These are phyloP conservation scores for Tilletia walkeri DNA, from an alignment of 1,284 basidiomycete species.

Conservation along the genomic window DNA sequence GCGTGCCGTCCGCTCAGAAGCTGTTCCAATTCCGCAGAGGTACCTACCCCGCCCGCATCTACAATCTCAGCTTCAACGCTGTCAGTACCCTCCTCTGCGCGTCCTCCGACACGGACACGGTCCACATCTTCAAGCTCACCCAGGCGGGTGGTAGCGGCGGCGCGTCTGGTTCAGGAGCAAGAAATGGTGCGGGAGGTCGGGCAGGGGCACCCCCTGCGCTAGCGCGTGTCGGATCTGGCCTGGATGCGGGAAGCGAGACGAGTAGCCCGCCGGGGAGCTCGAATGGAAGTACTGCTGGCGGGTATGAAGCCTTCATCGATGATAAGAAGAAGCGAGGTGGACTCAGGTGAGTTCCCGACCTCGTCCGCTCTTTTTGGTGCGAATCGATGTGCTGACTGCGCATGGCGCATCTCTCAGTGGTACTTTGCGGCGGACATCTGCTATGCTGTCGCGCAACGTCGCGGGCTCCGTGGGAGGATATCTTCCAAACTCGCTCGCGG, in stretches of 20 bases:
- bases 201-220: constrained; percentile 24
- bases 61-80: constrained; percentile 87
- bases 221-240: constrained; percentile 14
- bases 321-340: constrained; percentile 20
- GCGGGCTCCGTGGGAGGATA: constrained; percentile 75
- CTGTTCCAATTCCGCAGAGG: constrained; percentile 92
- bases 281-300: constrained; percentile 13
- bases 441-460: constrained; percentile 54
- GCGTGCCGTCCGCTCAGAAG: constrained; percentile 84
- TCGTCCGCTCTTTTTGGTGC: constrained; percentile 42
- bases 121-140: constrained; percentile 89
- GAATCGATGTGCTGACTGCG: no score
- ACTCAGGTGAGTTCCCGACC: constrained; percentile 15
- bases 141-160: constrained; percentile 15
- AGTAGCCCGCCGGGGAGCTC: constrained; percentile 18
- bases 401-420: constrained; percentile 59
- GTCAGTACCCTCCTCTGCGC: constrained; percentile 82
- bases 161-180: background rate
- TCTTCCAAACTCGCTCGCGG: constrained; percentile 83
- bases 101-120: constrained; percentile 87
- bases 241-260: constrained; percentile 24
- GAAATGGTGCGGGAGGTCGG: constrained; percentile 10
- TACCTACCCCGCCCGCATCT: constrained; percentile 79
- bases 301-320: constrained; percentile 18
- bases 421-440: constrained; percentile 68